Conservation (phyloP, 805 yeast genomes). For the Jamesozyma hellenica region DNA sequence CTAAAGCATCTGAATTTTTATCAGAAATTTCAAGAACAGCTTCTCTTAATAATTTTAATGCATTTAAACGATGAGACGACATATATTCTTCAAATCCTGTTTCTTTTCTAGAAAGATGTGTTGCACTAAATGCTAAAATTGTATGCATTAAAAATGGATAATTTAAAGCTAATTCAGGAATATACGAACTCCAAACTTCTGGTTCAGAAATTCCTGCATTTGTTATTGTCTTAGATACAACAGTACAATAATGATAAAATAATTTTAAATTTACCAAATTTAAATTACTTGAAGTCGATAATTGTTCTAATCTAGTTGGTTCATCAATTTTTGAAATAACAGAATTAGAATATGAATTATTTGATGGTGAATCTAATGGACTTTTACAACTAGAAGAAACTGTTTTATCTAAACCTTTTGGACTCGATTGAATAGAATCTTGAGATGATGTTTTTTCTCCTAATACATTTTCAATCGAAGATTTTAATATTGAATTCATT, state of each 20-base stretch:
- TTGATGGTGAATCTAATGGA: conserved; percentile 1
- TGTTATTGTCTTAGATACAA: conserved; percentile 78
- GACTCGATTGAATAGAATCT: conserved; percentile 4
- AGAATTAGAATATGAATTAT: neutral
- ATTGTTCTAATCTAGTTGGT: neutral
- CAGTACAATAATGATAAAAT: conserved; percentile 79
- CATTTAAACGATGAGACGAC: conserved; percentile 80
- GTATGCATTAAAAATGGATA: conserved; percentile 91
- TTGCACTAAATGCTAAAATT: conserved; percentile 80
- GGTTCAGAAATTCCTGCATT: conserved; percentile 79
- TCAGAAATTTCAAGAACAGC: conserved; percentile 77
- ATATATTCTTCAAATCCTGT: conserved; percentile 71
- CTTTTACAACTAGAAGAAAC: neutral
- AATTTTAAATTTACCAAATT: conserved; percentile 70
- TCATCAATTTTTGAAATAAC: neutral
- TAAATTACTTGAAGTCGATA: conserved; percentile 30
- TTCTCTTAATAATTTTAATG: conserved; percentile 66
- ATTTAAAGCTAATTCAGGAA: conserved; percentile 79
- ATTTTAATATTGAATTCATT: conserved; percentile 2
- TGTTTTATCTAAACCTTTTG: conserved; percentile 3
- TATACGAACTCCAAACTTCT: conserved; percentile 78
- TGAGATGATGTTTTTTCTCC: neutral
- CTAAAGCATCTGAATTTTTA: conserved; percentile 85
- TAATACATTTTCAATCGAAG: neutral
- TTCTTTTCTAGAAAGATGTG: conserved; percentile 74